A percentile compares a stretch with the other conserved stretches of the same genome.
These are phyloP conservation scores for Malus fusca DNA, from an alignment of 306 rosid species.

Conservation along the genomic window DNA sequence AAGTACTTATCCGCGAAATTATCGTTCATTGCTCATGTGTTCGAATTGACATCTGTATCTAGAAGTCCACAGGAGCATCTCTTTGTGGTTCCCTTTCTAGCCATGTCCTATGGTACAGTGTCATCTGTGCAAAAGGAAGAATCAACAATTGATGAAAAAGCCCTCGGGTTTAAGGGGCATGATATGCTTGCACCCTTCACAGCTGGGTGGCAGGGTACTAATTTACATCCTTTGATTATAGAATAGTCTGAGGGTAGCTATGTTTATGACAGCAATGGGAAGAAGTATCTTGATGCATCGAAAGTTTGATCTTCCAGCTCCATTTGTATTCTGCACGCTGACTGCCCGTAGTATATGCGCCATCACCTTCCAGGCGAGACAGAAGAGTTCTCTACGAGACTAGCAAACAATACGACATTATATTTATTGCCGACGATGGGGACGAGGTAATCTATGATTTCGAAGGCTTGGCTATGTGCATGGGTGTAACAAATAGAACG, in stretches of 20 bases:
- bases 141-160: conserved; percentile 24
- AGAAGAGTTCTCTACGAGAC: conserved; percentile 82
- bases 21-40: conserved; percentile 13
- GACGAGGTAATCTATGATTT: no score
- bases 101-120: conserved; percentile 37
- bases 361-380: conserved; percentile 96
- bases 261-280: conserved; percentile 75
- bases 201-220: conserved; percentile 65
- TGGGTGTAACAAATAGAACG: conserved; percentile 55
- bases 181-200: conserved; percentile 98
- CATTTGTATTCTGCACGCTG: conserved; percentile 80
- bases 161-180: conserved; percentile 56
- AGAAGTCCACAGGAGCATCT: conserved; percentile 35
- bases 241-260: conserved; percentile 94
- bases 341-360: conserved; percentile 95
- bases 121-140: conserved; percentile 49
- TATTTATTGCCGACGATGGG: no score
- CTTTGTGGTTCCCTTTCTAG: conserved; percentile 31
- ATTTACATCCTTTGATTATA: conserved; percentile 60
- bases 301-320: conserved; percentile 87
- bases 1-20: conserved; percentile 20
- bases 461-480: no score
- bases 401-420: conserved; percentile 33
- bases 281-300: conserved; percentile 82
- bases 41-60: conserved; percentile 21